A percentile compares a stretch with the other conserved stretches of the same genome.
phyloP scores from a whole-genome alignment of 257 asterid species.

The Capsicum rhomboideum region DNA sequence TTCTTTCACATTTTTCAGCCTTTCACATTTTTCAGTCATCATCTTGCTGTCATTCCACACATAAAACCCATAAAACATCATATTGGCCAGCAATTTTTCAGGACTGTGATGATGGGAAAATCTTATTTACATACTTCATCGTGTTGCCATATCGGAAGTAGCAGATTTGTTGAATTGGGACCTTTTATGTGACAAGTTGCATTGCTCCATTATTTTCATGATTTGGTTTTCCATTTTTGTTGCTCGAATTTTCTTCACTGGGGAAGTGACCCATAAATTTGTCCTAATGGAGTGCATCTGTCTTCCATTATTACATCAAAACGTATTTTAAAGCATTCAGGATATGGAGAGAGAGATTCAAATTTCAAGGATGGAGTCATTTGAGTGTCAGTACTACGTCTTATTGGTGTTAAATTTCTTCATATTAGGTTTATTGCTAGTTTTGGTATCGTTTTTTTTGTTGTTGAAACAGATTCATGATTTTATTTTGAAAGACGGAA shows the following conservation, averaged over 20 bases:
- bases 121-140: background rate
- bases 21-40: background rate
- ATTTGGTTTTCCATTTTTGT: background rate
- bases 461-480: background rate
- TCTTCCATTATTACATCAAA: background rate
- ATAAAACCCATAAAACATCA: background rate
- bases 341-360: background rate
- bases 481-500: background rate
- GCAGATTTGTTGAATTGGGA: background rate
- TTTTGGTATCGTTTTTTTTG: background rate
- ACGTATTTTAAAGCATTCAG: background rate
- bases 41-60: background rate
- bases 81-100: background rate
- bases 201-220: background rate
- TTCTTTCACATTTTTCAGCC: background rate
- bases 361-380: background rate
- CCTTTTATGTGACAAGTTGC: background rate
- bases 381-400: background rate
- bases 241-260: background rate
- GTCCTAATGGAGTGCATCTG: background rate
- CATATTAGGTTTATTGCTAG: background rate
- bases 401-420: background rate
- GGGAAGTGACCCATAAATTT: background rate
- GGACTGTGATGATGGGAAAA: background rate
- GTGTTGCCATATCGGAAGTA: background rate